Conservation (phyloP, 192 early-diverging fungal genomes). For the Entomortierella lignicola region DNA sequence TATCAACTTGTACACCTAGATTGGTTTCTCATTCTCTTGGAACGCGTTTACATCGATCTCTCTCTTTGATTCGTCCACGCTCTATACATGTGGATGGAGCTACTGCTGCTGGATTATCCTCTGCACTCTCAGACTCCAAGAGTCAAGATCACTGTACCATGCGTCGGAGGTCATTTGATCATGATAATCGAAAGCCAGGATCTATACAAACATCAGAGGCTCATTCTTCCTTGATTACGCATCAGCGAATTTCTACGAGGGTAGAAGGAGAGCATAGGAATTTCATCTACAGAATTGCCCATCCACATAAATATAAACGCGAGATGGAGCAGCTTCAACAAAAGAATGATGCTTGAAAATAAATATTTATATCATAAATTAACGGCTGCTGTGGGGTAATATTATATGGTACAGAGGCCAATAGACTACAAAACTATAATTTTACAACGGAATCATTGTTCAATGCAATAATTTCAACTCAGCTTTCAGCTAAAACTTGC, state of each 20-base stretch:
- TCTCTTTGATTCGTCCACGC: too few relatives aligned
- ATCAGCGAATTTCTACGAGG: not conserved
- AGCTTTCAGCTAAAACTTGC: constrained; percentile 5
- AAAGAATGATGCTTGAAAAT: too few relatives aligned
- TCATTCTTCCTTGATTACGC: not conserved
- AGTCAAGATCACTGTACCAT: too few relatives aligned
- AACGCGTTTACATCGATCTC: too few relatives aligned
- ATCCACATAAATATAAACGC: not conserved
- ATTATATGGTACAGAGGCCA: not conserved
- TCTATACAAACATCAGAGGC: too few relatives aligned
- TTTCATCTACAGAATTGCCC: not conserved
- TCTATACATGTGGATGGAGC: too few relatives aligned
- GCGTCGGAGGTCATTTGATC: too few relatives aligned
- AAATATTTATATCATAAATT: not conserved
- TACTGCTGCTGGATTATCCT: too few relatives aligned
- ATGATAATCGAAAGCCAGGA: too few relatives aligned
- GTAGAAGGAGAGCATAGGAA: not conserved
- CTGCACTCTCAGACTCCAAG: too few relatives aligned
- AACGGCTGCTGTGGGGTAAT: not conserved
- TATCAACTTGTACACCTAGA: not conserved
- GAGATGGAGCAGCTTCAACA: not conserved
- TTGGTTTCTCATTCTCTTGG: too few relatives aligned
- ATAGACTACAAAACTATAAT: not conserved
- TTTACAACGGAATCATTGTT: not conserved
- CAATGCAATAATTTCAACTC: not conserved